These are phyloP conservation scores for Xylaria venustula DNA, from an alignment of 495 filamentous ascomycete genomes.

Conservation along the genomic window DNA sequence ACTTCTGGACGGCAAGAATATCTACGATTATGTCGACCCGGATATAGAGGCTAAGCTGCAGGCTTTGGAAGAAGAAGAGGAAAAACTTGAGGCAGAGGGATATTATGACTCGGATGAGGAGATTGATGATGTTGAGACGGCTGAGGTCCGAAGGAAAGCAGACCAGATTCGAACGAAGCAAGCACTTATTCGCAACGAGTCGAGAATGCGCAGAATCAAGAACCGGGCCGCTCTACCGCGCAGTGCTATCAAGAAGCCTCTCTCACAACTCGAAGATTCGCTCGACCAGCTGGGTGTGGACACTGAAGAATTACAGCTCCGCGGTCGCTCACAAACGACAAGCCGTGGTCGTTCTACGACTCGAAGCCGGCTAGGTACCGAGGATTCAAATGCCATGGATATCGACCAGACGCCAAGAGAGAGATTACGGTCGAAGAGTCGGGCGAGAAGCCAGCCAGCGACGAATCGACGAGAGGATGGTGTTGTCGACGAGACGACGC, in stretches of 20 bases:
- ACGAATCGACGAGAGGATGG: conserved; percentile 85
- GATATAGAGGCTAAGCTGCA: conserved; percentile 91
- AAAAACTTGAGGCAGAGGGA: conserved; percentile 68
- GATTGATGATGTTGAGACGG: conserved; percentile 79
- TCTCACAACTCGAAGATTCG: conserved; percentile 80
- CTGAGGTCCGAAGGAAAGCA: conserved; percentile 83
- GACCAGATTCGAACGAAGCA: conserved; percentile 94
- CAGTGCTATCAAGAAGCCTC: conserved; percentile 66
- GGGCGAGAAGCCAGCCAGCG: conserved; percentile 69
- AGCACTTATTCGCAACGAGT: conserved; percentile 82
- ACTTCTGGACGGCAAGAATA: conserved; percentile 88
- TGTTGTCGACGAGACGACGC: conserved; percentile 56
- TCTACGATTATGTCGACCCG: conserved; percentile 94
- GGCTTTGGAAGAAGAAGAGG: conserved; percentile 91
- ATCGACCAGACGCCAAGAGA: conserved; percentile 65
- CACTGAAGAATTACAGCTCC: conserved; percentile 65
- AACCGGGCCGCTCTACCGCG: conserved; percentile 91
- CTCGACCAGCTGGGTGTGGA: conserved; percentile 85
- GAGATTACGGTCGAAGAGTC: conserved; percentile 71
- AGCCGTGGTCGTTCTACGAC: conserved; percentile 62
- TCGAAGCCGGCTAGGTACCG: conserved; percentile 48
- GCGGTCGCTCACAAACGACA: conserved; percentile 60
- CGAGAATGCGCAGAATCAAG: conserved; percentile 87
- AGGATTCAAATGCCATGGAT: conserved; percentile 78
- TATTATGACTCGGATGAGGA: conserved; percentile 52